Conservation (phyloP, 2,329 filamentous ascomycete species). For the Penicillium sp. region DNA sequence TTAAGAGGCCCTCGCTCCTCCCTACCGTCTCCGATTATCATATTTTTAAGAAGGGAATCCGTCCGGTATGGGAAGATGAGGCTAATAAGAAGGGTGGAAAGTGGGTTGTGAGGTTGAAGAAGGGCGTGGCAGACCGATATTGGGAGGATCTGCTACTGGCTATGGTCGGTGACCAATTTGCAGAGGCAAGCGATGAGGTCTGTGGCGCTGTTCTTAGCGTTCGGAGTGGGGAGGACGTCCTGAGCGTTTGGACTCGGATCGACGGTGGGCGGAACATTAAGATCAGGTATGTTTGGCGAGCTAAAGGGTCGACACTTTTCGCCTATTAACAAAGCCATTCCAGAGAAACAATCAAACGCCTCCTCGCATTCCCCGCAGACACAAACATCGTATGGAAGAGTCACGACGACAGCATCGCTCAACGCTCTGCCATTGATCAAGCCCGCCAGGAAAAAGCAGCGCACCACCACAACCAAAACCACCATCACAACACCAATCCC, state of each 20-base stretch:
- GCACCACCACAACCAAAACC: constrained; percentile 38
- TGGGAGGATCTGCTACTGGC: constrained; percentile 95
- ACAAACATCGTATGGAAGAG: constrained; percentile 95
- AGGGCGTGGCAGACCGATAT: constrained; percentile 93
- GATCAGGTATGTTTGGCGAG: constrained; percentile 70
- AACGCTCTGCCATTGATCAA: constrained; percentile 87
- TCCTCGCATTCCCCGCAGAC: constrained; percentile 82
- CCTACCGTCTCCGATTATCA: constrained; percentile 97
- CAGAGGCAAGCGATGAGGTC: constrained; percentile 89
- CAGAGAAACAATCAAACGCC: constrained; percentile 91
- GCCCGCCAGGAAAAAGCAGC: constrained; percentile 80
- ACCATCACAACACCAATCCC: constrained; percentile 35
- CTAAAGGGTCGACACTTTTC: neutral
- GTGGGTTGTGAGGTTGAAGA: constrained; percentile 96
- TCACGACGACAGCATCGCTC: constrained; percentile 93
- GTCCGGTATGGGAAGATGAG: constrained; percentile 98
- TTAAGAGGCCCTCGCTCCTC: constrained; percentile 85
- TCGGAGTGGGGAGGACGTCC: constrained; percentile 91
- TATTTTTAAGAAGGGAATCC: constrained; percentile 94
- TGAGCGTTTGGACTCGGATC: constrained; percentile 97
- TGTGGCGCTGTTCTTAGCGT: constrained; percentile 95
- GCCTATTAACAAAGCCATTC: constrained; percentile 13
- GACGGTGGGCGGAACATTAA: constrained; percentile 93
- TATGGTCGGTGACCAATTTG: constrained; percentile 91
- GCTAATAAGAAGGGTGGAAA: constrained; percentile 96